Conservation (phyloP, 768 basidiomycete genomes). For the Mycena floridula region DNA sequence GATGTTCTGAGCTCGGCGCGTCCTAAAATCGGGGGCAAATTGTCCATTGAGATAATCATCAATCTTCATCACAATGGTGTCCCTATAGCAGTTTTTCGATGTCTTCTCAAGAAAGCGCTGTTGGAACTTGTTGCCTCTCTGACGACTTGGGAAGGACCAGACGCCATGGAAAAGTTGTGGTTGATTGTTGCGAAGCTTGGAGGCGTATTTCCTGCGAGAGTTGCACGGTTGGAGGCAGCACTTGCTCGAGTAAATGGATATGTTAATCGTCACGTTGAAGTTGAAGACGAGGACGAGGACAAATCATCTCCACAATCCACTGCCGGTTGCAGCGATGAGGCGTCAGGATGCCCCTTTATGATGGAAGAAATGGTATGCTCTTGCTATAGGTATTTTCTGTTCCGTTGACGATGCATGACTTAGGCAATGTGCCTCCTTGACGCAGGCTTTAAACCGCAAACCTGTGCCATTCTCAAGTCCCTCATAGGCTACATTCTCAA, state of each 20-base stretch:
- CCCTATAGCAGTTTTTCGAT: constrained; percentile 29
- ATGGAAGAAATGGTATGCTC: constrained; percentile 48
- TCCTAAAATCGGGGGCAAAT: constrained; percentile 34
- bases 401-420: not conserved
- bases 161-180: constrained; percentile 39
- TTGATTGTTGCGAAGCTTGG: constrained; percentile 29
- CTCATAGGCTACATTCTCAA: constrained; percentile 48
- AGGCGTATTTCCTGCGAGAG: constrained; percentile 32
- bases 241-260: constrained; percentile 39
- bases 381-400: not conserved
- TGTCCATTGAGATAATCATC: constrained; percentile 54
- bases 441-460: constrained; percentile 49
- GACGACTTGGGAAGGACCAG: constrained; percentile 37
- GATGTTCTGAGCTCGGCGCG: constrained; percentile 49
- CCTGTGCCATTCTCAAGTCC: constrained; percentile 41
- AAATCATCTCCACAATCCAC: constrained; percentile 35
- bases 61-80: constrained; percentile 66
- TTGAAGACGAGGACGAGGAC: constrained; percentile 34
- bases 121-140: constrained; percentile 29
- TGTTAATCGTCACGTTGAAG: constrained; percentile 30
- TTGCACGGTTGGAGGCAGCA: constrained; percentile 24
- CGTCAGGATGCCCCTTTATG: constrained; percentile 55
- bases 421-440: constrained; percentile 46
- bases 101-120: constrained; percentile 30
- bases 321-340: constrained; percentile 66